phyloP scores from a whole-genome alignment of 1,139 yeast genomes.

The Saccharomyces hybrid region DNA sequence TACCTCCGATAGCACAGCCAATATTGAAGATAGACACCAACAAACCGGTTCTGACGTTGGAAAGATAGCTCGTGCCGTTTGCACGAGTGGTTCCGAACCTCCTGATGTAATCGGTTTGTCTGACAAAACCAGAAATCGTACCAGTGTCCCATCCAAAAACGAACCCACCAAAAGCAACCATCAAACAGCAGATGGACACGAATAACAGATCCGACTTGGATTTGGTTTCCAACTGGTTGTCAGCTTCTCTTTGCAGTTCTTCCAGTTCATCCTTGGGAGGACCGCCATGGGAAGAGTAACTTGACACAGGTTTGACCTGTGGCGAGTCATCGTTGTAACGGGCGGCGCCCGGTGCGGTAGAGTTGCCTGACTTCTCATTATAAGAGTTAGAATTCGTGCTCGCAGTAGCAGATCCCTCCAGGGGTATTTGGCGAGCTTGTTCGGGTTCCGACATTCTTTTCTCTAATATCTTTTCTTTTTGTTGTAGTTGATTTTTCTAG shows the following conservation, averaged over 20 bases:
- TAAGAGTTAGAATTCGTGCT: constrained; percentile 1
- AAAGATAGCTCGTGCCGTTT: constrained; percentile 36
- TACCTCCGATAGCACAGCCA: constrained; percentile 62
- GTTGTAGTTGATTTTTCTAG: background rate
- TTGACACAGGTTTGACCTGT: constrained; percentile 1
- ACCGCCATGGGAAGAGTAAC: background rate
- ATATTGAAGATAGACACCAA: constrained; percentile 60
- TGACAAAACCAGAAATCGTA: constrained; percentile 69
- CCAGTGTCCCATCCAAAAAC: constrained; percentile 76
- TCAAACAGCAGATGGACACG: constrained; percentile 37
- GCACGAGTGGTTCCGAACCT: constrained; percentile 40
- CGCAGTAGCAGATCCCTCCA: background rate
- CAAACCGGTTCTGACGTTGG: constrained; percentile 51
- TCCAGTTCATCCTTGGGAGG: constrained; percentile 13
- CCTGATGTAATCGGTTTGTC: constrained; percentile 54
- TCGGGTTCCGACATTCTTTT: background rate
- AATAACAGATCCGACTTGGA: constrained; percentile 28
- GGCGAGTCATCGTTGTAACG: constrained; percentile 2
- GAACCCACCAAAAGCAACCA: constrained; percentile 62
- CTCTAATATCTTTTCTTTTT: background rate
- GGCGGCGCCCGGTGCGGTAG: constrained; percentile 2
- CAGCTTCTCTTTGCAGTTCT: constrained; percentile 14
- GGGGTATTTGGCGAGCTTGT: background rate
- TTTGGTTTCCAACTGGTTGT: constrained; percentile 10
- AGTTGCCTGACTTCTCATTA: constrained; percentile 1